A percentile compares a stretch with the other conserved stretches of the same genome.
Conservation (phyloP, 176 grass and related monocot species). For the Oryza glumipatula region DNA sequence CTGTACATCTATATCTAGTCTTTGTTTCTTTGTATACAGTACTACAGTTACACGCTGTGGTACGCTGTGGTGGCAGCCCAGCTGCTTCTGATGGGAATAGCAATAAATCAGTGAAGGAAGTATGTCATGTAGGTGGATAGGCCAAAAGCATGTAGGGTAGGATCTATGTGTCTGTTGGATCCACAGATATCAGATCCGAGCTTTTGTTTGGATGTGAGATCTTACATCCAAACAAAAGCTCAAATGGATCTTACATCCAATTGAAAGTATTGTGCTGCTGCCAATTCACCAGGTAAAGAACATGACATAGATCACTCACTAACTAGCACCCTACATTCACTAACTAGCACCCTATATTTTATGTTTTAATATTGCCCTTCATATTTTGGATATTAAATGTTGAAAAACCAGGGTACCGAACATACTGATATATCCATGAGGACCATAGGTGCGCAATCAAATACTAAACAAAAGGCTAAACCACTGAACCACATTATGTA, state of each 20-base stretch:
- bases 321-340: background rate
- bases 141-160: background rate
- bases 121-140: background rate
- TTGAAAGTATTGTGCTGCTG: background rate
- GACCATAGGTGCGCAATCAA: background rate
- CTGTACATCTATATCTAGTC: background rate
- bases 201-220: slow-evolving; percentile 6
- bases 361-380: background rate
- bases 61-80: background rate
- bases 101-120: background rate
- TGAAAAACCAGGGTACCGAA: slow-evolving; percentile 1
- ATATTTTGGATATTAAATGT: slow-evolving; percentile 13
- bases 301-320: background rate
- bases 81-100: background rate
- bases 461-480: slow-evolving; percentile 18
- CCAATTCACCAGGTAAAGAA: background rate
- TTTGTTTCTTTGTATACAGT: slow-evolving; percentile 14
- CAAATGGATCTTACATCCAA: background rate
- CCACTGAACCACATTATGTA: slow-evolving; percentile 5
- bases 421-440: background rate
- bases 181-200: background rate
- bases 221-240: no score
- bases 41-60: background rate
- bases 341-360: background rate
- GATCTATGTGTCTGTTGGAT: background rate